phyloP scores from a whole-genome alignment of 2,329 filamentous ascomycete species.

The Sarocladium oryzae region DNA sequence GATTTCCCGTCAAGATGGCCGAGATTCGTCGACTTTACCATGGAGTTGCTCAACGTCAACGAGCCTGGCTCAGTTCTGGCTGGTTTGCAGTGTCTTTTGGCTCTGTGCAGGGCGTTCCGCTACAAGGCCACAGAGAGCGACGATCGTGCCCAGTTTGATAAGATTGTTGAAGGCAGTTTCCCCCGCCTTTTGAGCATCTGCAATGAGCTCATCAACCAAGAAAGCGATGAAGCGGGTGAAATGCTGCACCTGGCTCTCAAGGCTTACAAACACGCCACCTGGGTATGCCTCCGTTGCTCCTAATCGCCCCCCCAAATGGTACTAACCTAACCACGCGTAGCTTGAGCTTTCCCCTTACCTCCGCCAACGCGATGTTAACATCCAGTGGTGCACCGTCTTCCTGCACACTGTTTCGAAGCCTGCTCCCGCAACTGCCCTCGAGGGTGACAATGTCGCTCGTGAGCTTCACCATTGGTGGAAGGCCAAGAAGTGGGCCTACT shows the following conservation, averaged over 20 bases:
- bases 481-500: slow-evolving; percentile 99
- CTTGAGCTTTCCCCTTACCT: slow-evolving; percentile 78
- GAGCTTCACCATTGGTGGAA: slow-evolving; percentile 99
- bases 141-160: slow-evolving; percentile 78
- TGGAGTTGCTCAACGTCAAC: slow-evolving; percentile 81
- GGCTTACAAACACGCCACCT: slow-evolving; percentile 96
- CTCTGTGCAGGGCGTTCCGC: slow-evolving; percentile 90
- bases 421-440: slow-evolving; percentile 74
- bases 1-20: slow-evolving; percentile 96
- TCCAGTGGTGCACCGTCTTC: slow-evolving; percentile 95
- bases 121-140: slow-evolving; percentile 80
- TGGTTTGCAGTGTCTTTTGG: slow-evolving; percentile 86
- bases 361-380: slow-evolving; percentile 73
- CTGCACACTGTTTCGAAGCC: slow-evolving; percentile 82
- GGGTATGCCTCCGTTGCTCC: slow-evolving; percentile 44
- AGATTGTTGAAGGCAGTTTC: slow-evolving; percentile 87
- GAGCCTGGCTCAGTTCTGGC: slow-evolving; percentile 84
- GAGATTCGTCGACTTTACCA: slow-evolving; percentile 84
- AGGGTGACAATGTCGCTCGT: slow-evolving; percentile 75
- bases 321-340: too few relatives aligned
- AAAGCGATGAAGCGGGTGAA: slow-evolving; percentile 88
- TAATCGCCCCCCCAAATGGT: too few relatives aligned
- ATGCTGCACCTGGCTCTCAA: slow-evolving; percentile 95
- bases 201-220: slow-evolving; percentile 81
- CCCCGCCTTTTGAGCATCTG: slow-evolving; percentile 82